phyloP scores from a whole-genome alignment of 176 grass and related monocot species.

The Hyparrhenia diplandra region DNA sequence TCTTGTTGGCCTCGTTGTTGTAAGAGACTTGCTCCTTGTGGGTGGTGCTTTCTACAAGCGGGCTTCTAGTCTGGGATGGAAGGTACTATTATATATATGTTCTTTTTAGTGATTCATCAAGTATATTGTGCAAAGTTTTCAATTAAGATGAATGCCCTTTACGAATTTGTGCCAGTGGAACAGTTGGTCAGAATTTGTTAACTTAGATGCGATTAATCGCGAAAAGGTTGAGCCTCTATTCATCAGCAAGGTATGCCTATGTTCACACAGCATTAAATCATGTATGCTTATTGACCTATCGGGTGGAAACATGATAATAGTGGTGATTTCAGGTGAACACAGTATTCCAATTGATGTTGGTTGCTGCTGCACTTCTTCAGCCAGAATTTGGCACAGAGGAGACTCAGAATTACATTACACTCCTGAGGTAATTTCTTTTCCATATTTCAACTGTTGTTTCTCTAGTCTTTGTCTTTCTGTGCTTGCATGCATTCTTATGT shows the following conservation, averaged over 20 bases:
- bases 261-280: conserved; percentile 8
- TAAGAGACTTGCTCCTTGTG: conserved; percentile 81
- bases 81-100: conserved; percentile 46
- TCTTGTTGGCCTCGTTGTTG: conserved; percentile 73
- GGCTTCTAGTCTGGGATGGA: conserved; percentile 76
- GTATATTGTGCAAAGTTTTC: conserved; percentile 1
- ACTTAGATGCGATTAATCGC: conserved; percentile 56
- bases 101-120: background rate
- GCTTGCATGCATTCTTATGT: background rate
- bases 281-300: conserved; percentile 6
- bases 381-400: conserved; percentile 80
- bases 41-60: conserved; percentile 85
- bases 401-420: conserved; percentile 63
- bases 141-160: conserved; percentile 10
- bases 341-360: conserved; percentile 87
- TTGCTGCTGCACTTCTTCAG: conserved; percentile 82
- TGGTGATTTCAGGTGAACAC: conserved; percentile 69
- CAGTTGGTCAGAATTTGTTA: conserved; percentile 85
- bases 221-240: conserved; percentile 91
- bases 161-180: conserved; percentile 59
- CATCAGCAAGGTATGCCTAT: conserved; percentile 80
- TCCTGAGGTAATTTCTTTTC: conserved; percentile 50
- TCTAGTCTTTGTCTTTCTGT: background rate
- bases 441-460: background rate
- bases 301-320: conserved; percentile 18